Conservation (phyloP, 2,329 filamentous ascomycete genomes). For the Fusarium anthophilum region DNA sequence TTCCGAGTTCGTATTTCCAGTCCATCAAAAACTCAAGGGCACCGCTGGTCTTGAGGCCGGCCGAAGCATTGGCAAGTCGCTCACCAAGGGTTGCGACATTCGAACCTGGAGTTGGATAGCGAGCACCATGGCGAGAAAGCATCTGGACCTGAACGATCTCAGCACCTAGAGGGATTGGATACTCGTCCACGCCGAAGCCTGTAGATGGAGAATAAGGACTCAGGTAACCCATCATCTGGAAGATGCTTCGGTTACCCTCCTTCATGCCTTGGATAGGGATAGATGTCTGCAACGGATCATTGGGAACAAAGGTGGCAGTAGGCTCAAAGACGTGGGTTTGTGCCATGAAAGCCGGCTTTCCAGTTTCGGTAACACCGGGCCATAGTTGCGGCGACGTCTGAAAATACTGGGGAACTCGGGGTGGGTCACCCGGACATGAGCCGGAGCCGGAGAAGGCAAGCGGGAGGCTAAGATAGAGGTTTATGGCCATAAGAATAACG, state of each 20-base stretch:
- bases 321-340: constrained; percentile 75
- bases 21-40: constrained; percentile 71
- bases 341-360: constrained; percentile 74
- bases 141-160: constrained; percentile 77
- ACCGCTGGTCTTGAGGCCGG: constrained; percentile 65
- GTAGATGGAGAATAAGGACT: constrained; percentile 76
- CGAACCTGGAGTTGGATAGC: constrained; percentile 73
- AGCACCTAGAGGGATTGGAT: constrained; percentile 70
- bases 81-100: constrained; percentile 65
- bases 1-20: constrained; percentile 75
- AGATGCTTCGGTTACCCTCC: constrained; percentile 70
- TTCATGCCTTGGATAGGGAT: constrained; percentile 71
- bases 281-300: constrained; percentile 75
- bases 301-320: constrained; percentile 71
- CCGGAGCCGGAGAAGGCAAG: constrained; percentile 41
- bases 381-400: constrained; percentile 69
- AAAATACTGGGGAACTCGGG: constrained; percentile 68
- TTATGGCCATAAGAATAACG: constrained; percentile 50
- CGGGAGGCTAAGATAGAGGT: constrained; percentile 50
- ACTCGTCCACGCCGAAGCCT: constrained; percentile 80
- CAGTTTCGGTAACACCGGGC: constrained; percentile 75
- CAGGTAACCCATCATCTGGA: constrained; percentile 72
- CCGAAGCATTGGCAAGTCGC: constrained; percentile 64
- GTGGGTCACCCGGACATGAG: constrained; percentile 45
- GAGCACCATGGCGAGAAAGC: constrained; percentile 76